Conservation (phyloP, 2,329 filamentous ascomycete species). For the Hymenoscyphus scutula region DNA sequence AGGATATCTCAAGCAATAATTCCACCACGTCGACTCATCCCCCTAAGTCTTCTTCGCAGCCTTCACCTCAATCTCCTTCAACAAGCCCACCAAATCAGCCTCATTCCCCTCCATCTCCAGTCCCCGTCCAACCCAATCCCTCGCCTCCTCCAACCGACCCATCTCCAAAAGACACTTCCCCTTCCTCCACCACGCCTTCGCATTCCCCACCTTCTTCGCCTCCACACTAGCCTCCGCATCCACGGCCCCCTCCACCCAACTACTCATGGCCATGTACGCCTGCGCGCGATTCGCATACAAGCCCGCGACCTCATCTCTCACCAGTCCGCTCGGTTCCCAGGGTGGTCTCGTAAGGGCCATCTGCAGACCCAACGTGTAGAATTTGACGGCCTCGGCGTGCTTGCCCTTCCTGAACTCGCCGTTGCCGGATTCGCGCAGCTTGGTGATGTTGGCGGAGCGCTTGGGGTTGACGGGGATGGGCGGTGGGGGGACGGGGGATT, state of each 20-base stretch:
- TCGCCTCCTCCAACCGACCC: slow-evolving; percentile 79
- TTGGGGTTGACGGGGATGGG: slow-evolving; percentile 92
- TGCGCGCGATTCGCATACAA: slow-evolving; percentile 87
- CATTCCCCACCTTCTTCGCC: slow-evolving; percentile 80
- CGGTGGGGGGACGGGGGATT: slow-evolving; percentile 70
- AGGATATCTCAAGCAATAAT: neutral
- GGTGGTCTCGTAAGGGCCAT: slow-evolving; percentile 80
- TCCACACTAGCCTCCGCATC: slow-evolving; percentile 89
- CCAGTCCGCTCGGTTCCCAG: slow-evolving; percentile 84
- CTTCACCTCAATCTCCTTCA: slow-evolving; percentile 59
- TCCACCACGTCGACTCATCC: neutral
- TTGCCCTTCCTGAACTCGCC: slow-evolving; percentile 74
- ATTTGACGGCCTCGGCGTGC: slow-evolving; percentile 70
- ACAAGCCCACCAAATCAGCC: slow-evolving; percentile 59
- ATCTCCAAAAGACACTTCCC: slow-evolving; percentile 88
- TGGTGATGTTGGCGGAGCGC: slow-evolving; percentile 80
- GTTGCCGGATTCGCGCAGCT: slow-evolving; percentile 88
- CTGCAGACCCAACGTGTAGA: slow-evolving; percentile 83
- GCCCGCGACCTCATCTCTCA: slow-evolving; percentile 77
- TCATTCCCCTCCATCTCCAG: slow-evolving; percentile 80
- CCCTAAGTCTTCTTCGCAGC: slow-evolving; percentile 24
- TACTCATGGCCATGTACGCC: slow-evolving; percentile 77
- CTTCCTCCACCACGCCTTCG: slow-evolving; percentile 91
- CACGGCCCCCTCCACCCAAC: slow-evolving; percentile 81
- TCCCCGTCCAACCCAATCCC: slow-evolving; percentile 71